These are phyloP conservation scores for Barbatosphaeria neglecta DNA, from an alignment of 495 filamentous ascomycete genomes.

Conservation along the genomic window DNA sequence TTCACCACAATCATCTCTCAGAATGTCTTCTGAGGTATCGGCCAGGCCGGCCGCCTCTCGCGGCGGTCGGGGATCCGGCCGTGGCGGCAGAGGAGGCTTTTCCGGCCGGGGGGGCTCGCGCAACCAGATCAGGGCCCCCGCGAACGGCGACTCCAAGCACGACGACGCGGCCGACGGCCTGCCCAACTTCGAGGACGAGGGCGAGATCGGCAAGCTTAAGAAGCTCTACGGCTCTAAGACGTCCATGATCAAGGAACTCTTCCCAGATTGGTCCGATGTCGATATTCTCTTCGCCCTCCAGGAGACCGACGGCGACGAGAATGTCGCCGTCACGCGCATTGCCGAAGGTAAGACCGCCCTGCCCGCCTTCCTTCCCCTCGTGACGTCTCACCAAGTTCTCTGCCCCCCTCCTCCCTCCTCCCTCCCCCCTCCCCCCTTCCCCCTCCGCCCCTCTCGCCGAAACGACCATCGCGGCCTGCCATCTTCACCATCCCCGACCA, in stretches of 20 bases:
- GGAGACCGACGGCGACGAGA: constrained; percentile 83
- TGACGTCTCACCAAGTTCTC: not conserved
- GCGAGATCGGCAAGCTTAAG: constrained; percentile 85
- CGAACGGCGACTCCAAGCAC: constrained; percentile 43
- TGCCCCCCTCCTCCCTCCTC: not conserved
- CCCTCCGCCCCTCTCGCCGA: not conserved
- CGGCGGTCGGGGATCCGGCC: constrained; percentile 25
- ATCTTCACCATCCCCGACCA: not conserved
- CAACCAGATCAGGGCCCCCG: constrained; percentile 36
- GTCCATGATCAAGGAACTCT: constrained; percentile 72
- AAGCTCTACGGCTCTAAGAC: constrained; percentile 70
- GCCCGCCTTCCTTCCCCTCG: not conserved
- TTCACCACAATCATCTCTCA: constrained; percentile 24
- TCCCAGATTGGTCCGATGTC: constrained; percentile 83
- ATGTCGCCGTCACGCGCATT: constrained; percentile 76
- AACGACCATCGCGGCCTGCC: not conserved
- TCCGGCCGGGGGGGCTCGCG: constrained; percentile 62
- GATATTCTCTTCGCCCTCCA: constrained; percentile 84
- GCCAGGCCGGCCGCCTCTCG: constrained; percentile 53
- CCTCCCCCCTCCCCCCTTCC: constrained; percentile 1
- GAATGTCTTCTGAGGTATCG: constrained; percentile 84
- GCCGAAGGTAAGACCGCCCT: constrained; percentile 62
- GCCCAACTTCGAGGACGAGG: constrained; percentile 61
- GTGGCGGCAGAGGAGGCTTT: constrained; percentile 66
- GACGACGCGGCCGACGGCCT: constrained; percentile 42